These are phyloP conservation scores for Crithidia thermophila DNA, from an alignment of 208 protist species.

Conservation along the genomic window DNA sequence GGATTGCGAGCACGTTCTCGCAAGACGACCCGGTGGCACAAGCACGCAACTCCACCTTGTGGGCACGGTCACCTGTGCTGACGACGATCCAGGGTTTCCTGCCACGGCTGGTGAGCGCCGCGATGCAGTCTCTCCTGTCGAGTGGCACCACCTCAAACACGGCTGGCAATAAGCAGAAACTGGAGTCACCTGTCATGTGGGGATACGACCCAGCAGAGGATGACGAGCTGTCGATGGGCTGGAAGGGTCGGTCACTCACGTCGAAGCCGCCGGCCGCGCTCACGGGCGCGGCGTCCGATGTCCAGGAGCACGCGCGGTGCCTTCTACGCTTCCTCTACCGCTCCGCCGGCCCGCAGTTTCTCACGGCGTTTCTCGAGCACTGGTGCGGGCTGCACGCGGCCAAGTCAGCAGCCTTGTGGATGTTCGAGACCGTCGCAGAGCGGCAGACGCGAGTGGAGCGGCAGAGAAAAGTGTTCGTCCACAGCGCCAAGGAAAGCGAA, in stretches of 20 bases:
- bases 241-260: not conserved
- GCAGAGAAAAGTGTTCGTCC: not conserved
- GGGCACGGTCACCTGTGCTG: conserved; percentile 22
- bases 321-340: conserved; percentile 14
- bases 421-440: conserved; percentile 27
- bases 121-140: not conserved
- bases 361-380: conserved; percentile 1
- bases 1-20: conserved; percentile 32
- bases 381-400: conserved; percentile 21
- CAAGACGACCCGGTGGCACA: conserved; percentile 24
- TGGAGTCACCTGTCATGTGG: conserved; percentile 9
- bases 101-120: conserved; percentile 6
- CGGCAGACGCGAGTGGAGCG: conserved; percentile 6
- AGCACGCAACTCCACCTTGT: conserved; percentile 20
- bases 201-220: conserved; percentile 6
- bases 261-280: not conserved
- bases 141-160: not conserved
- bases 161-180: not conserved
- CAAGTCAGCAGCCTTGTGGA: conserved; percentile 4
- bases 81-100: conserved; percentile 6
- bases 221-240: conserved; percentile 9
- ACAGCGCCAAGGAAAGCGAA: too few relatives aligned
- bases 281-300: not conserved
- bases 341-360: conserved; percentile 11
- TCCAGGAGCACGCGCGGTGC: conserved; percentile 1